Evolutionary conservation across 2,329 filamentous ascomycete species (phyloP).

Genomic region (Dryadomyces quercus-mongolicae): DNA sequence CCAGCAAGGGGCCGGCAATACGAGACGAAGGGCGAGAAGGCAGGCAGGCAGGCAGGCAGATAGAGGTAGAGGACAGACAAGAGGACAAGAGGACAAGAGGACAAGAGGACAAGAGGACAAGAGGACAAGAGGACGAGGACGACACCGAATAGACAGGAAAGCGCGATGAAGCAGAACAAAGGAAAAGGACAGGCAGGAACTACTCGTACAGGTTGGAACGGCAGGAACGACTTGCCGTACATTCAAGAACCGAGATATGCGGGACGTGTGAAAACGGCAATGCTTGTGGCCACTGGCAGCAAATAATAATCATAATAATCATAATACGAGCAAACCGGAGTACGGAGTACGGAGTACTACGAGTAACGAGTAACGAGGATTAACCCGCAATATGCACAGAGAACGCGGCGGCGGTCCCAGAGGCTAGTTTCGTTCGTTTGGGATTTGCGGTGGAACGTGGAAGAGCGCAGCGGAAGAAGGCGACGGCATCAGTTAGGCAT

Average conservation of each 20-base stretch:
- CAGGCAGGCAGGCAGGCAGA: no score
- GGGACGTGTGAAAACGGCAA: no score
- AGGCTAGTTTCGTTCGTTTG: constrained; percentile 5
- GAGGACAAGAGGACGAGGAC: not conserved
- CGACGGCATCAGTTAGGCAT: not conserved
- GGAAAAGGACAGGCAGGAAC: not conserved
- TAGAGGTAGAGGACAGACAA: not conserved
- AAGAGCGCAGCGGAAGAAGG: constrained; percentile 4
- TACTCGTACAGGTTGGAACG: no score
- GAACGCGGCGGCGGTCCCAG: not conserved
- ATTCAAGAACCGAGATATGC: no score
- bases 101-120: not conserved
- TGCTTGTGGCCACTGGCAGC: no score
- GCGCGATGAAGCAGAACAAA: not conserved
- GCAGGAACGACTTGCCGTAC: no score
- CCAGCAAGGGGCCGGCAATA: no score
- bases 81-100: not conserved
- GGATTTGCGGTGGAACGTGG: constrained; percentile 7
- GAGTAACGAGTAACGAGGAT: not conserved
- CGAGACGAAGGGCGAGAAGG: no score
- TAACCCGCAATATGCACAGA: not conserved
- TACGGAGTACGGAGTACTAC: not conserved
- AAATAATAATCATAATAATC: no score
- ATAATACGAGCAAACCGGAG: no score
- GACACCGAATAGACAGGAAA: not conserved